phyloP scores from a whole-genome alignment of 495 filamentous ascomycete species.

The Hyaloscypha variabilis region DNA sequence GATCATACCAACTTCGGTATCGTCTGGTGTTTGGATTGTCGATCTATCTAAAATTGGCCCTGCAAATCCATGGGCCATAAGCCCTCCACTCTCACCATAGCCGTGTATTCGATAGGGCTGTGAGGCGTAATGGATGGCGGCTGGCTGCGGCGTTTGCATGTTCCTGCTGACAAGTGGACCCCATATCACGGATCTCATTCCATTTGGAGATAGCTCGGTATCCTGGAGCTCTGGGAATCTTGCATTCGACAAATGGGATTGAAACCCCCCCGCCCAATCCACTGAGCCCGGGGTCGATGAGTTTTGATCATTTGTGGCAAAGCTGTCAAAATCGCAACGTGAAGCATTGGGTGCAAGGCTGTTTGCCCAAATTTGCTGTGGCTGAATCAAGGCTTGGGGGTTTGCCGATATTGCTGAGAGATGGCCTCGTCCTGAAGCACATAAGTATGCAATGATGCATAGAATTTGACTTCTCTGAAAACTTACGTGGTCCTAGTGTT shows the following conservation, averaged over 20 bases:
- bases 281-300: not conserved
- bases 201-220: not conserved
- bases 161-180: not conserved
- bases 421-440: not conserved
- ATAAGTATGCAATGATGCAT: constrained; percentile 3
- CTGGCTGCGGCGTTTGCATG: constrained; percentile 1
- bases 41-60: not conserved
- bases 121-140: not conserved
- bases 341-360: not conserved
- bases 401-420: not conserved
- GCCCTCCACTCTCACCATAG: not conserved
- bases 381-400: not conserved
- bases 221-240: not conserved
- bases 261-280: not conserved
- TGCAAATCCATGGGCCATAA: not conserved
- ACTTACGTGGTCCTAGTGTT: not conserved
- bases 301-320: not conserved
- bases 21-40: not conserved
- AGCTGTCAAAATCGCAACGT: not conserved
- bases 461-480: not conserved
- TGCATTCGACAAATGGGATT: not conserved
- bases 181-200: not conserved
- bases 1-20: not conserved
- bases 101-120: not conserved
- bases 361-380: constrained; percentile 1